phyloP scores from a whole-genome alignment of 164 flowering plant genomes.

The Vitis amurensis region DNA sequence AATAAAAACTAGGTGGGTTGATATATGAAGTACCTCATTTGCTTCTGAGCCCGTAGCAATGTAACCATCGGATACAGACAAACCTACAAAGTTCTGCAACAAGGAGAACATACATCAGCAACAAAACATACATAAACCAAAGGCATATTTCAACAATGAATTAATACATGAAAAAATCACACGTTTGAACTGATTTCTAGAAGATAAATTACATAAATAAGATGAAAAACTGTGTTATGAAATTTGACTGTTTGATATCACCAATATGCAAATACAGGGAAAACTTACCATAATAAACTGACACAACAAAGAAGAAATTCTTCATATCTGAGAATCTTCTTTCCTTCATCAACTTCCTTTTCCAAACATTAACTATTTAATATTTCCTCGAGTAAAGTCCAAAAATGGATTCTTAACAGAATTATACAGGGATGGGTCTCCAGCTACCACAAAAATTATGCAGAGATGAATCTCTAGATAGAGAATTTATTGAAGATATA shows the following conservation, averaged over 20 bases:
- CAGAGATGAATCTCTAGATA: background rate
- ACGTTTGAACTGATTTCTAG: background rate
- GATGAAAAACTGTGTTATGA: background rate
- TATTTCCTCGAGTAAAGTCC: background rate
- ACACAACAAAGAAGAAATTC: background rate
- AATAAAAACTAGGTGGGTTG: background rate
- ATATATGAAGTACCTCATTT: conserved; percentile 69
- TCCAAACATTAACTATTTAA: background rate
- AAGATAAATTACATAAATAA: background rate
- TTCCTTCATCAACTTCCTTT: too few species aligned
- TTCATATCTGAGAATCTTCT: background rate
- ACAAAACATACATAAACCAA: conserved; percentile 2
- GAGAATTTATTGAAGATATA: background rate
- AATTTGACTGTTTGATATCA: background rate
- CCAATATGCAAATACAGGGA: background rate
- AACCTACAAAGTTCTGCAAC: conserved; percentile 93
- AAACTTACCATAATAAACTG: background rate
- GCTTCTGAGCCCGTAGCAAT: conserved; percentile 98
- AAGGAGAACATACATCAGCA: conserved; percentile 18
- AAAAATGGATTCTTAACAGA: background rate
- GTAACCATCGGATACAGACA: conserved; percentile 88
- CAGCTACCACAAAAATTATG: too few species aligned
- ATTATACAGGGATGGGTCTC: background rate
- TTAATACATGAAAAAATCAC: background rate
- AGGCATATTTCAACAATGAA: background rate